phyloP scores from a whole-genome alignment of 75 land plant genomes.

The Larix kaempferi region DNA sequence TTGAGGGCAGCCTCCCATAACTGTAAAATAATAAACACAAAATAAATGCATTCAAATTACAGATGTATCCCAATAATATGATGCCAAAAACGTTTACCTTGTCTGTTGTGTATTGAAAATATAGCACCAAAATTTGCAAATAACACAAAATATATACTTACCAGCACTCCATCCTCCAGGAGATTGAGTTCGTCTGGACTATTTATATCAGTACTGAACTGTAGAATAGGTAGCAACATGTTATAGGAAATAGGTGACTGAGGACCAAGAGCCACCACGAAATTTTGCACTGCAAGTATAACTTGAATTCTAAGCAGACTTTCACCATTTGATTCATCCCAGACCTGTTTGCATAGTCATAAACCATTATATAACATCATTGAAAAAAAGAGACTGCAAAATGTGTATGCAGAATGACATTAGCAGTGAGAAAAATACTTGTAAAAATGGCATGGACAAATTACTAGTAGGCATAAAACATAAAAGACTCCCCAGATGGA shows the following conservation, averaged over 20 bases:
- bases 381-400: no score
- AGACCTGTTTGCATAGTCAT: slow-evolving; percentile 46
- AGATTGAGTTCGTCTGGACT: slow-evolving; percentile 91
- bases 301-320: slow-evolving; percentile 93
- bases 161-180: slow-evolving; percentile 96
- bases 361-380: neutral
- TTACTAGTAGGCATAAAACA: no score
- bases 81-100: neutral
- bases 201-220: slow-evolving; percentile 70
- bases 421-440: no score
- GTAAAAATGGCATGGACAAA: no score
- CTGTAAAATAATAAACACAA: slow-evolving; percentile 37
- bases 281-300: slow-evolving; percentile 73
- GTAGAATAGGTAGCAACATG: slow-evolving; percentile 81
- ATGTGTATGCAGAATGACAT: no score
- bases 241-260: slow-evolving; percentile 78
- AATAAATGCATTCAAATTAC: neutral
- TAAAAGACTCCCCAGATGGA: no score
- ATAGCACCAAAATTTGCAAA: neutral
- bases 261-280: slow-evolving; percentile 78
- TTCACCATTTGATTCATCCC: slow-evolving; percentile 95
- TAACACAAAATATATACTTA: slow-evolving; percentile 16
- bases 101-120: neutral
- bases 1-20: slow-evolving; percentile 89
- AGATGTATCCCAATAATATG: neutral